Conservation (phyloP, 192 early-diverging fungal genomes). For the Diversispora epigaea region DNA sequence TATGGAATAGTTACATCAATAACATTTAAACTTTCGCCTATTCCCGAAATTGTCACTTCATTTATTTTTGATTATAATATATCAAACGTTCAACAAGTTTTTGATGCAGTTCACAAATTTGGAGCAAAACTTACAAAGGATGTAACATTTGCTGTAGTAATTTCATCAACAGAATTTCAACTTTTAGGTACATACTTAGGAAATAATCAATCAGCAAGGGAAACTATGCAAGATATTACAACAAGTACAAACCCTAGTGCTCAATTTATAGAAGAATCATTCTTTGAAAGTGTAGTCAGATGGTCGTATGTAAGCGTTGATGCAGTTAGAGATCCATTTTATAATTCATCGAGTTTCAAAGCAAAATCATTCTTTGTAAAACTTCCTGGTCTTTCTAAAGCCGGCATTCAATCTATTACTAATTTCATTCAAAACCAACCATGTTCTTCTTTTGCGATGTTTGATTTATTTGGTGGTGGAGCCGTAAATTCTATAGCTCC, state of each 20-base stretch:
- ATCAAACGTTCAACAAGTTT: conserved; percentile 20
- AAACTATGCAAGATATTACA: conserved; percentile 1
- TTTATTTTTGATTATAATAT: conserved; percentile 34
- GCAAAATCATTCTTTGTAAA: conserved; percentile 34
- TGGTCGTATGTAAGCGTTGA: conserved; percentile 27
- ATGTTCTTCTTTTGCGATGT: conserved; percentile 30
- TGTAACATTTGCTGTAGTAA: conserved; percentile 36
- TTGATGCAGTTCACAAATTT: conserved; percentile 32
- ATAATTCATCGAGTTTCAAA: conserved; percentile 32
- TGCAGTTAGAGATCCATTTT: conserved; percentile 1
- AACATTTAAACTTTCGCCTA: conserved; percentile 36
- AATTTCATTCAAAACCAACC: conserved; percentile 32
- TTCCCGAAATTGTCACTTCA: conserved; percentile 38
- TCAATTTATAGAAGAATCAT: conserved; percentile 33
- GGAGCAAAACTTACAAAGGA: conserved; percentile 32
- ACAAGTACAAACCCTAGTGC: not conserved
- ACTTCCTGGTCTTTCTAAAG: conserved; percentile 32
- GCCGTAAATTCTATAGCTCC: conserved; percentile 25
- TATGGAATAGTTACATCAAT: conserved; percentile 49
- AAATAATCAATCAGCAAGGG: conserved; percentile 19
- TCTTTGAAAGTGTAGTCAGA: conserved; percentile 36
- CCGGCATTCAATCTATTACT: conserved; percentile 26
- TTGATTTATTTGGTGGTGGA: conserved; percentile 43
- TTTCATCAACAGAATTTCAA: conserved; percentile 25
- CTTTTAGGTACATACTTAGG: conserved; percentile 41